Base-by-base conservation (phyloP, 2,329 filamentous ascomycete species). In the Nemania sp. region DNA sequence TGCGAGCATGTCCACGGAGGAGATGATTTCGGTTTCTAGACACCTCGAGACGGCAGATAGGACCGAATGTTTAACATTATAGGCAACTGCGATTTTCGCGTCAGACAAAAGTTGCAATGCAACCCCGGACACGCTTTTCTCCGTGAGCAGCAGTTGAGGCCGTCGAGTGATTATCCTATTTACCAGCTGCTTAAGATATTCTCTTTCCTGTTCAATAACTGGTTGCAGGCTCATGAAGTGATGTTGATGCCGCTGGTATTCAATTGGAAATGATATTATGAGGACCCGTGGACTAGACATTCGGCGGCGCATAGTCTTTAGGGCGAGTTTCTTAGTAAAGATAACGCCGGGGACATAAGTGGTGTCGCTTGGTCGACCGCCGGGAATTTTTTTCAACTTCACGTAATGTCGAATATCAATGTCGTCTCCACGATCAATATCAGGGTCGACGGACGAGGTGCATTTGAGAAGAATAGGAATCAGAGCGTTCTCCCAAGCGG, bases 201-300 rank as follows among this genome's bases (percentile, higher is more conserved):
- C 96, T 72, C 93, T 92, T 80, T 99, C 97, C 79, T 99, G 96
- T 63, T 95, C 92, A 74, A 99, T 97, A 64, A 99, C 94, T 45
- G 95, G 95, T 74, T 98, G 94, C 57, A 99, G 83, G 75, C 96
- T 99, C 94, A 99, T 98, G 78, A 99, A 98, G 78, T 98, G 94
- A 70, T 93, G 88, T 76, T 95, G 91, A 73, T 98, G 94, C 45
- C 96, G 89, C 66, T 97, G 93, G 79, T 99, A 99, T 78, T 99
- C 96, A 66, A 99, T 93, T 0, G 96, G 90, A 76, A 99, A 99
- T 0, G 94, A 95, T 65, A 99, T 91, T 71, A 99, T 93, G 56
- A 97, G 87, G 69, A 99, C 96, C 35, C 93, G 90, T 2, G 96
- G 96, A 62, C 93, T 91, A 13, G 86, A 80, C 70, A 98, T 96